These are phyloP conservation scores for Xylaria sp. DNA, from an alignment of 2,329 filamentous ascomycete species.

Conservation along the genomic window DNA sequence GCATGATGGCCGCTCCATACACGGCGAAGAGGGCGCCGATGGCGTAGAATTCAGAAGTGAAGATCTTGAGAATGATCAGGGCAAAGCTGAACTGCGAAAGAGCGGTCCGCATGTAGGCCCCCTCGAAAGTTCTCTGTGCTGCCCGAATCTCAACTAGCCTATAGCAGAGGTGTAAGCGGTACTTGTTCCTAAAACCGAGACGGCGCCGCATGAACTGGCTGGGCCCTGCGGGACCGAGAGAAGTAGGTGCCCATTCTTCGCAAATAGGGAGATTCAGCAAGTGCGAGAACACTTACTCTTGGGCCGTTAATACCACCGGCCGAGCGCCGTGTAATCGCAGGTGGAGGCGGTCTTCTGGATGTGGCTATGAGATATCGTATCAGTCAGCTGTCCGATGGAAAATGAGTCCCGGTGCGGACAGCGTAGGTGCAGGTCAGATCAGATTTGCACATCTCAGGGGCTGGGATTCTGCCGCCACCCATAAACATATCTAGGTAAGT, in stretches of 20 bases:
- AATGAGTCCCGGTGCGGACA: slow-evolving; percentile 5
- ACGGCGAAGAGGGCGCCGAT: slow-evolving; percentile 96
- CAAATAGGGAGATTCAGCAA: background rate
- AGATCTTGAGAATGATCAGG: slow-evolving; percentile 94
- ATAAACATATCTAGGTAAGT: background rate
- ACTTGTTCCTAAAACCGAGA: background rate
- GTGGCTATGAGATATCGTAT: slow-evolving; percentile 41
- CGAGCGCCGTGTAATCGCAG: slow-evolving; percentile 85
- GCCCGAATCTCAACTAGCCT: slow-evolving; percentile 93
- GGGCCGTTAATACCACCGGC: slow-evolving; percentile 81
- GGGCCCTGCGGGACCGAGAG: background rate
- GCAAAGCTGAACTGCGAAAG: slow-evolving; percentile 96
- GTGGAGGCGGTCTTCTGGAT: slow-evolving; percentile 68
- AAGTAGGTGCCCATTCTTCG: background rate
- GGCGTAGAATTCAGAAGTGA: slow-evolving; percentile 94
- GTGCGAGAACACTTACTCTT: slow-evolving; percentile 66
- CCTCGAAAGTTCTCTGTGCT: slow-evolving; percentile 95
- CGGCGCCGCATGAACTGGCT: background rate
- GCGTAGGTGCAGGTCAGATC: slow-evolving; percentile 4
- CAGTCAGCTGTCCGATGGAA: slow-evolving; percentile 28
- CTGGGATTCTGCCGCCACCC: slow-evolving; percentile 5
- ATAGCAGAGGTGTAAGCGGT: slow-evolving; percentile 19
- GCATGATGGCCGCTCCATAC: slow-evolving; percentile 86
- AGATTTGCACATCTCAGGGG: slow-evolving; percentile 12
- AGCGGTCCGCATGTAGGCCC: slow-evolving; percentile 94